phyloP scores from a whole-genome alignment of 257 asterid genomes.

The Petunia axillaris region DNA sequence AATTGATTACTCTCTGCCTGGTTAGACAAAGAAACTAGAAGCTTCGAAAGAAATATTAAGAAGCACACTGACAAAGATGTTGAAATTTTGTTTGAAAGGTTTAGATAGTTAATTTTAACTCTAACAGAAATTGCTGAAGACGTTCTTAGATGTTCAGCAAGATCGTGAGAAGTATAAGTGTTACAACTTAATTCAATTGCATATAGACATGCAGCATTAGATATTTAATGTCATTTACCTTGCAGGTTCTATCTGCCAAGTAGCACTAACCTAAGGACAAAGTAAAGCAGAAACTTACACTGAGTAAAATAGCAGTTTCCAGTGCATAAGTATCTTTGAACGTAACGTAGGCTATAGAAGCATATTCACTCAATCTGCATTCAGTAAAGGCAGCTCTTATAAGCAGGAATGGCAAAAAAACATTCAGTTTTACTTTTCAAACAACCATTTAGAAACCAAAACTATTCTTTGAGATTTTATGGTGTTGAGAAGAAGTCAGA shows the following conservation, averaged over 20 bases:
- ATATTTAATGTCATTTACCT: background rate
- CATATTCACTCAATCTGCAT: slow-evolving; percentile 47
- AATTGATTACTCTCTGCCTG: background rate
- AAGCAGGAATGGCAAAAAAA: slow-evolving; percentile 5
- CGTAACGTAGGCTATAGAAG: slow-evolving; percentile 50
- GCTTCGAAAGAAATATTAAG: background rate
- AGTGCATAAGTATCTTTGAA: slow-evolving; percentile 61
- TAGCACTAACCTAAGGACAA: background rate
- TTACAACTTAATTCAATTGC: background rate
- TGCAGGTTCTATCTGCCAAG: slow-evolving; percentile 7
- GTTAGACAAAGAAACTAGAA: slow-evolving; percentile 6
- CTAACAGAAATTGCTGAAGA: background rate
- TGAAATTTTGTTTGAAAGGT: background rate
- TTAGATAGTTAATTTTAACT: background rate
- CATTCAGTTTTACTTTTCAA: background rate
- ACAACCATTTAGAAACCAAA: slow-evolving; percentile 1
- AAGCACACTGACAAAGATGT: background rate
- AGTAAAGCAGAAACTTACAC: slow-evolving; percentile 43
- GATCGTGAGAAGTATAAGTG: background rate
- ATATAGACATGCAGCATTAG: background rate
- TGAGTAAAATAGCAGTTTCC: slow-evolving; percentile 58
- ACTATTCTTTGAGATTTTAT: background rate
- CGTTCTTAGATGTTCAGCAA: background rate
- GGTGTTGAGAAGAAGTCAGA: background rate
- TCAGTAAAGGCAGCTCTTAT: slow-evolving; percentile 22